phyloP scores from a whole-genome alignment of 1,139 yeast genomes.

The Geotrichum europaeum region DNA sequence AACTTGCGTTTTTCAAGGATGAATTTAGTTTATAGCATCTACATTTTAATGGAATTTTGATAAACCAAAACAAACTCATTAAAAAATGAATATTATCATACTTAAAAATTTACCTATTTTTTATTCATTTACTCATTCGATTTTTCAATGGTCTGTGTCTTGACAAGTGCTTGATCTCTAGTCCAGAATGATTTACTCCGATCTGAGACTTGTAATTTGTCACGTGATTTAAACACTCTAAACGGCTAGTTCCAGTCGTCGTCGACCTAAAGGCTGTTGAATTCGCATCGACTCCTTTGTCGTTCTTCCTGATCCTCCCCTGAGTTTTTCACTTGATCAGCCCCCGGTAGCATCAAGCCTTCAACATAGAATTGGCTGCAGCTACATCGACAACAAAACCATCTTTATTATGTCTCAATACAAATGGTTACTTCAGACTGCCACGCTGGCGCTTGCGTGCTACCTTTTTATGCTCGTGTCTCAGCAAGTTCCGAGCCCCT shows the following conservation, averaged over 20 bases:
- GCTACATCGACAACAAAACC: neutral
- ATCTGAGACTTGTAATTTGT: neutral
- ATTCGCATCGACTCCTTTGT: neutral
- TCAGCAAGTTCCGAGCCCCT: slow-evolving; percentile 10
- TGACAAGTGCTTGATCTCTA: too few species aligned
- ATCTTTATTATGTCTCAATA: neutral
- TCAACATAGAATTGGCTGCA: neutral
- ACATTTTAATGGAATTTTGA: neutral
- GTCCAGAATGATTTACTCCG: too few species aligned
- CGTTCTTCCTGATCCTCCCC: neutral
- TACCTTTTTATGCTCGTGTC: slow-evolving; percentile 3
- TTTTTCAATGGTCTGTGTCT: neutral
- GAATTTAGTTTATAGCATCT: slow-evolving; percentile 55
- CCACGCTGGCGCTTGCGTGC: neutral
- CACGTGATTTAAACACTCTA: neutral
- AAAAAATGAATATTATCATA: neutral
- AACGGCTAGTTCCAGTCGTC: too few species aligned
- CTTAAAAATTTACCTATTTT: neutral
- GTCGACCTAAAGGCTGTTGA: neutral
- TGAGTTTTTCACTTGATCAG: neutral
- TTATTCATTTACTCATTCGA: neutral
- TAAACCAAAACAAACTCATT: neutral
- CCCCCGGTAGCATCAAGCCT: neutral
- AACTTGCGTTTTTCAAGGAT: slow-evolving; percentile 80
- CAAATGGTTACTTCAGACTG: neutral